These are phyloP conservation scores for Diddensiella caesifluorescens DNA, from an alignment of 805 yeast species.

Conservation along the genomic window DNA sequence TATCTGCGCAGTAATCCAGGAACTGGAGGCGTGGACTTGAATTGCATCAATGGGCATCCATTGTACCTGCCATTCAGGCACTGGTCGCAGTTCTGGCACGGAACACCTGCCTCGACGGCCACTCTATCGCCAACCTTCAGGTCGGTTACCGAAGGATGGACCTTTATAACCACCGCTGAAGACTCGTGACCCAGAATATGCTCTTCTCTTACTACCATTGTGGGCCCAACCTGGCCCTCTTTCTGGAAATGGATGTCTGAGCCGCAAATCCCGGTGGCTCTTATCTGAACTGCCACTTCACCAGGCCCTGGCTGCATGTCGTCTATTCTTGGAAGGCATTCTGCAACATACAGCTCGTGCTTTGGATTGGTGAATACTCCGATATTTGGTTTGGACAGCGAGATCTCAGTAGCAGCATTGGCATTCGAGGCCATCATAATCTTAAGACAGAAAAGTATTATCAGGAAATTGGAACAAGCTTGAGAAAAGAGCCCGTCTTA, in stretches of 20 bases:
- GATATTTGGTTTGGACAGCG: constrained; percentile 21
- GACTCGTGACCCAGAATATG: constrained; percentile 56
- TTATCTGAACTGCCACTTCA: constrained; percentile 51
- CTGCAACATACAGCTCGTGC: constrained; percentile 29
- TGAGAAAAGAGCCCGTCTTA: too few relatives aligned
- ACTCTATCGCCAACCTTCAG: constrained; percentile 44
- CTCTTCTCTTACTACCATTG: constrained; percentile 56
- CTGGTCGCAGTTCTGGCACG: constrained; percentile 39
- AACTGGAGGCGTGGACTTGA: constrained; percentile 37
- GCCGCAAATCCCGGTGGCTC: constrained; percentile 71
- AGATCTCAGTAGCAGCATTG: constrained; percentile 6
- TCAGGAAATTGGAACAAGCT: too few relatives aligned
- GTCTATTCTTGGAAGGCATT: constrained; percentile 27
- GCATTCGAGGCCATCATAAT: too few relatives aligned
- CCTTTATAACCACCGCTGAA: constrained; percentile 45
- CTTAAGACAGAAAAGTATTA: too few relatives aligned
- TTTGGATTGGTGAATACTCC: constrained; percentile 32
- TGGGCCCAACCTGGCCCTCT: constrained; percentile 54
- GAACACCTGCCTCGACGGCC: constrained; percentile 46
- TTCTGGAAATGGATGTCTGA: constrained; percentile 66
- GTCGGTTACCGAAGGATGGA: constrained; percentile 45
- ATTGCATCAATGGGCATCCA: constrained; percentile 34
- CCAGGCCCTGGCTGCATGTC: constrained; percentile 32
- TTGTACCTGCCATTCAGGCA: constrained; percentile 35
- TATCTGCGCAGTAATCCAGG: constrained; percentile 34